phyloP scores from a whole-genome alignment of 2,329 filamentous ascomycete genomes.

The Penicillium decumbens region DNA sequence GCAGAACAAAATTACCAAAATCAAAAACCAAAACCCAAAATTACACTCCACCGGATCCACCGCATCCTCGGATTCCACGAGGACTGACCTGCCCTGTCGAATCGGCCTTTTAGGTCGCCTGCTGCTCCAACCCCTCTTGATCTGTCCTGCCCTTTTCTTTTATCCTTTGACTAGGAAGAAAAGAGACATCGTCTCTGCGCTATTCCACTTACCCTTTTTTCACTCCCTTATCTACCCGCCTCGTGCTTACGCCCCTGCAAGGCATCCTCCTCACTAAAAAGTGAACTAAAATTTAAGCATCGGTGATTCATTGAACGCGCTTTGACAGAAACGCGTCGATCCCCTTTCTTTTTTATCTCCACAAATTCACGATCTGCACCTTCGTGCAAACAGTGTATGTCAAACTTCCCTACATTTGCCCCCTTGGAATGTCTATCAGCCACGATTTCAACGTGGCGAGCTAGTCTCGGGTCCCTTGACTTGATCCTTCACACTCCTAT shows the following conservation, averaged over 20 bases:
- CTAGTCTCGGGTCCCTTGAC: constrained; percentile 18
- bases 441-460: constrained; percentile 20
- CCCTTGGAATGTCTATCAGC: constrained; percentile 2
- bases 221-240: constrained; percentile 15
- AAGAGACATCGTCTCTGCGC: neutral
- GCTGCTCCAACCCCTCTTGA: constrained; percentile 19
- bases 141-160: constrained; percentile 20
- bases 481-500: constrained; percentile 7
- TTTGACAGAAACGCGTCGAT: constrained; percentile 19
- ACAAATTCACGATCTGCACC: constrained; percentile 13
- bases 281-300: constrained; percentile 41
- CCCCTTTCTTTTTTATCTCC: constrained; percentile 18
- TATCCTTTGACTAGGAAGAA: constrained; percentile 5
- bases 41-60: neutral
- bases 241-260: constrained; percentile 37
- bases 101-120: constrained; percentile 31
- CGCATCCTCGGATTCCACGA: constrained; percentile 38
- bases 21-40: neutral
- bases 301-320: constrained; percentile 18
- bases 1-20: neutral
- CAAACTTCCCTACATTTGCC: neutral
- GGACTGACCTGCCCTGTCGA: constrained; percentile 23
- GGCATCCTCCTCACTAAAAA: constrained; percentile 35
- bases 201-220: neutral
- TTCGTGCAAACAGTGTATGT: neutral